A percentile compares a stretch with the other conserved stretches of the same genome.
These are phyloP conservation scores for Claviceps paspali DNA, from an alignment of 2,329 filamentous ascomycete species.

Conservation along the genomic window DNA sequence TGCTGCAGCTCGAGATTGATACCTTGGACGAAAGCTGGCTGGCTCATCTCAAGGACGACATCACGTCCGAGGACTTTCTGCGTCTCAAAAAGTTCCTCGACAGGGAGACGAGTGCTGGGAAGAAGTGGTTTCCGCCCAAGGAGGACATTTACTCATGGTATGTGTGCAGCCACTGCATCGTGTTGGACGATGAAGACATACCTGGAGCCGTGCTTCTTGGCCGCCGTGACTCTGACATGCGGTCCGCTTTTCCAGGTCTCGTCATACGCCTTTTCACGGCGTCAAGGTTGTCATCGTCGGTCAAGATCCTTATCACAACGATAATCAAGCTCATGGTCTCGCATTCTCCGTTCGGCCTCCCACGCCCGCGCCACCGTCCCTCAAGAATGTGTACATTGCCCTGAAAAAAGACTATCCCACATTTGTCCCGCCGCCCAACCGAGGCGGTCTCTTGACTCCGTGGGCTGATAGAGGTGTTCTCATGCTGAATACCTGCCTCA, in stretches of 20 bases:
- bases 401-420: slow-evolving; percentile 77
- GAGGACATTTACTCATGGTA: slow-evolving; percentile 94
- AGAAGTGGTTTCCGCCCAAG: slow-evolving; percentile 73
- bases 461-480: slow-evolving; percentile 92
- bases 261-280: slow-evolving; percentile 72
- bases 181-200: too few relatives aligned
- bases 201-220: too few relatives aligned
- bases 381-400: slow-evolving; percentile 85
- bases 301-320: slow-evolving; percentile 94
- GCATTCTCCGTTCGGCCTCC: slow-evolving; percentile 90
- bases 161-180: too few relatives aligned
- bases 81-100: slow-evolving; percentile 78
- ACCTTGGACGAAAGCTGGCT: slow-evolving; percentile 89
- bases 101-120: slow-evolving; percentile 55
- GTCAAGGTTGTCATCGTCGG: slow-evolving; percentile 91
- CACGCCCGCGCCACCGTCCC: slow-evolving; percentile 72
- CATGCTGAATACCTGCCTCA: slow-evolving; percentile 87
- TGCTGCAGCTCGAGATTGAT: slow-evolving; percentile 80
- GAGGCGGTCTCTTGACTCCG: slow-evolving; percentile 69
- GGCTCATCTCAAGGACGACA: slow-evolving; percentile 71
- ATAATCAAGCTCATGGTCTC: slow-evolving; percentile 89
- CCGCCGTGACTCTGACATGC: too few relatives aligned
- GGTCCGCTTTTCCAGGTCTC: neutral
- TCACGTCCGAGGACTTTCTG: slow-evolving; percentile 66
- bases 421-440: slow-evolving; percentile 61